Evolutionary conservation across 257 asterid genomes (phyloP).

Genomic region (Solanum acaule): DNA sequence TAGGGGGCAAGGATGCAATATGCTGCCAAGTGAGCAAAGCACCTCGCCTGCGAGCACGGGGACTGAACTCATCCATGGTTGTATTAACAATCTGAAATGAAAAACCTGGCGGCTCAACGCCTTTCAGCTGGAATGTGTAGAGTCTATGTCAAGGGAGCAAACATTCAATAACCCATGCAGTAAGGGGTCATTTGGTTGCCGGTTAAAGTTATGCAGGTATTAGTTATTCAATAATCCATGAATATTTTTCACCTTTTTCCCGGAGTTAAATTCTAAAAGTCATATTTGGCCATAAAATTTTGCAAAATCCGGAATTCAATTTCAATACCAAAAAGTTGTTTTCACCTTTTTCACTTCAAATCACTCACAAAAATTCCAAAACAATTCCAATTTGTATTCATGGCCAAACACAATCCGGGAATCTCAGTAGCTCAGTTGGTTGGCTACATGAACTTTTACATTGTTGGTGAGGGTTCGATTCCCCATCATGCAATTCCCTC

Average conservation of each 20-base stretch:
- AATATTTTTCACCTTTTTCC: neutral
- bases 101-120: slow-evolving; percentile 93
- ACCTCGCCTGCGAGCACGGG: slow-evolving; percentile 98
- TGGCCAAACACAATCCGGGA: neutral
- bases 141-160: slow-evolving; percentile 56
- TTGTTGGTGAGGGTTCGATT: too few relatives aligned
- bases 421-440: too few relatives aligned
- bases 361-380: too few relatives aligned
- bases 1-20: slow-evolving; percentile 96
- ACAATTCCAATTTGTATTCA: neutral
- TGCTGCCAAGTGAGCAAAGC: slow-evolving; percentile 99
- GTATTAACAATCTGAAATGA: slow-evolving; percentile 93
- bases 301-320: too few relatives aligned
- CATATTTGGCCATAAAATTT: neutral
- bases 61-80: slow-evolving; percentile 81
- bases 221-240: neutral
- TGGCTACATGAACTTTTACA: too few relatives aligned
- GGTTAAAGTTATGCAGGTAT: neutral
- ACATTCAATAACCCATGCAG: neutral
- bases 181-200: neutral
- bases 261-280: neutral
- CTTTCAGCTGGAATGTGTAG: slow-evolving; percentile 98
- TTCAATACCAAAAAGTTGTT: too few relatives aligned
- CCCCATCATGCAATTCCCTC: too few relatives aligned
- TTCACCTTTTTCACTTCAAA: too few relatives aligned